Conservation (phyloP, 805 yeast genomes). For the Candida suzukii region DNA sequence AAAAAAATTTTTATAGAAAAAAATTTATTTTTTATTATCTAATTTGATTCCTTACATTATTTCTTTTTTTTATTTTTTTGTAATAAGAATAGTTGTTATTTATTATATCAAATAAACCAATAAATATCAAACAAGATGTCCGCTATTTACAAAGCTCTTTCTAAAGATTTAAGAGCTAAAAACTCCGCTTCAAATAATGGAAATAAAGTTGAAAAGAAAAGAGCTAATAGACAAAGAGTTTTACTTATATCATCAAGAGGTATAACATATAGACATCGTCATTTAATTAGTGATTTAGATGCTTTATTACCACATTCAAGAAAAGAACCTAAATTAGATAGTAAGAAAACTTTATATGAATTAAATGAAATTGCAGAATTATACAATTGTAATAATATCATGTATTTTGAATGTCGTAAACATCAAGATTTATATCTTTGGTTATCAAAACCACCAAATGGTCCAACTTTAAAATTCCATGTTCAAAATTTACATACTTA, state of each 20-base stretch:
- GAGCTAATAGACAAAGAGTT: slow-evolving; percentile 82
- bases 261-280: slow-evolving; percentile 92
- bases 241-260: slow-evolving; percentile 91
- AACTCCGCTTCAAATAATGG: slow-evolving; percentile 12
- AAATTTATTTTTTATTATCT: no score
- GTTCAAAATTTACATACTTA: slow-evolving; percentile 92
- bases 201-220: slow-evolving; percentile 41
- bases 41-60: no score
- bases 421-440: slow-evolving; percentile 93
- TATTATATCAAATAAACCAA: background rate
- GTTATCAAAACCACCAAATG: slow-evolving; percentile 95
- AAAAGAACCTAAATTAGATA: slow-evolving; percentile 93
- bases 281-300: slow-evolving; percentile 75
- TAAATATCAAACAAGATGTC: slow-evolving; percentile 39
- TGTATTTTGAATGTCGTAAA: slow-evolving; percentile 93
- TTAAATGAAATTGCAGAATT: slow-evolving; percentile 94
- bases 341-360: slow-evolving; percentile 81
- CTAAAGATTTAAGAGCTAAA: slow-evolving; percentile 28
- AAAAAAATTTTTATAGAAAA: no score
- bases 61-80: background rate
- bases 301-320: slow-evolving; percentile 87
- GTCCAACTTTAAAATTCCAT: slow-evolving; percentile 92
- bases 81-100: background rate
- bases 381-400: slow-evolving; percentile 92
- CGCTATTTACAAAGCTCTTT: slow-evolving; percentile 61